A percentile compares a stretch with the other conserved stretches of the same genome.
These are phyloP conservation scores for barrel medic (Medicago truncatula) DNA, from an alignment of 306 rosid species.

Conservation along the genomic window MtrunA17r5.0-ANR NC_053046.1:10975501-10976000, in stretches of 20 bases:
- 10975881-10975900: conserved; percentile 77
- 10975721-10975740: conserved; percentile 34
- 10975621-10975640: neutral
- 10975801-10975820: conserved; percentile 26
- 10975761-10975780: neutral
- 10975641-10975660: conserved; percentile 10
- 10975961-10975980: conserved; percentile 52
- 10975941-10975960: conserved; percentile 17
- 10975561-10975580: conserved; percentile 15
- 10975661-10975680: conserved; percentile 28
- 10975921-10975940: conserved; percentile 29
- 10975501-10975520: conserved; percentile 13
- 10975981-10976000: conserved; percentile 94
- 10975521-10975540: conserved; percentile 10
- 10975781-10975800: no score
- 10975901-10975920: conserved; percentile 5
- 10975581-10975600: conserved; percentile 6
- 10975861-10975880: conserved; percentile 99
- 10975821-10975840: conserved; percentile 12
- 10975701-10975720: neutral
- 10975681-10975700: conserved; percentile 7
- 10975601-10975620: neutral
- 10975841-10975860: conserved; percentile 86
- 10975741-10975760: conserved; percentile 17
- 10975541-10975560: conserved; percentile 10